These are phyloP conservation scores for Scenedesmus sp. DNA, from an alignment of 163 green algal genomes.

Conservation along the genomic window DNA sequence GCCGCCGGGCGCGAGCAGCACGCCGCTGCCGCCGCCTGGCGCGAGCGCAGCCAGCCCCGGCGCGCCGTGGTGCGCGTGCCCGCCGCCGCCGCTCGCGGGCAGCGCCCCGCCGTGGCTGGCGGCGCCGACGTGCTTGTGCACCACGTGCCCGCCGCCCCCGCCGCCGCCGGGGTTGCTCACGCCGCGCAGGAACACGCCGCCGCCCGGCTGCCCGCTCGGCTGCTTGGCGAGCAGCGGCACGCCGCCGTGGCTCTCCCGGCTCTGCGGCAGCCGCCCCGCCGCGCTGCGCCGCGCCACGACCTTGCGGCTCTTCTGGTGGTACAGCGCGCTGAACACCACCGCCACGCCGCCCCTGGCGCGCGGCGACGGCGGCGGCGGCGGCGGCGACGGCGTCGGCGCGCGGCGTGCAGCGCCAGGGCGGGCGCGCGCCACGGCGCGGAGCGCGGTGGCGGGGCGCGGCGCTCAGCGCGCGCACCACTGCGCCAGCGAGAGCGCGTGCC, in stretches of 20 bases:
- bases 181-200: not conserved
- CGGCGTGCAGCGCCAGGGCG: no score
- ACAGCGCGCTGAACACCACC: slow-evolving; percentile 24
- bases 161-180: no score
- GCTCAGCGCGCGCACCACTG: slow-evolving; percentile 69
- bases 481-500: slow-evolving; percentile 72
- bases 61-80: no score
- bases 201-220: not conserved
- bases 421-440: no score
- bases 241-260: slow-evolving; percentile 2
- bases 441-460: no score
- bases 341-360: slow-evolving; percentile 15
- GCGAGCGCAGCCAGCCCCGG: no score
- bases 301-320: slow-evolving; percentile 33
- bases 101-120: no score
- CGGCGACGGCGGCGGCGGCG: not conserved
- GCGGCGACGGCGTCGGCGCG: no score
- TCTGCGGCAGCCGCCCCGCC: slow-evolving; percentile 4
- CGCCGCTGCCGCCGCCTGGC: no score
- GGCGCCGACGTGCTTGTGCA: no score
- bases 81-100: no score
- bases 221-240: slow-evolving; percentile 19
- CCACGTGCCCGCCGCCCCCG: not conserved
- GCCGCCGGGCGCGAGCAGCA: no score
- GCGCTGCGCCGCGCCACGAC: slow-evolving; percentile 1